phyloP scores from a whole-genome alignment of 345 rosid genomes.

The Kandelia obovata region DNA sequence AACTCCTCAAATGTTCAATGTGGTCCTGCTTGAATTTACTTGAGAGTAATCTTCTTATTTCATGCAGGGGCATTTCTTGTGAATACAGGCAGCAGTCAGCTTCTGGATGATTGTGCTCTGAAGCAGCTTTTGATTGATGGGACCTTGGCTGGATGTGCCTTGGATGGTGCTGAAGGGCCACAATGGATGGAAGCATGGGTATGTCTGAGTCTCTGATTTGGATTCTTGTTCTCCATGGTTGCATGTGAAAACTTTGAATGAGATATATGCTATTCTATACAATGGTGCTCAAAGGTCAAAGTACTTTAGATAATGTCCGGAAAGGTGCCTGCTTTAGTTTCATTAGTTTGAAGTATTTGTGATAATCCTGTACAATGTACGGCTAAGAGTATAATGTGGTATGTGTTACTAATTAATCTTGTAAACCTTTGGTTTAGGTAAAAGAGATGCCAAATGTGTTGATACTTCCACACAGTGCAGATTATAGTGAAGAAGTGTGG shows the following conservation, averaged over 20 bases:
- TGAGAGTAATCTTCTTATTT: conserved; percentile 3
- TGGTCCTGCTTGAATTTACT: background rate
- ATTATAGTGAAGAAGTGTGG: conserved; percentile 99
- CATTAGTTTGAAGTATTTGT: background rate
- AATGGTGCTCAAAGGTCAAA: no score
- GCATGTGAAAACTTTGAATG: background rate
- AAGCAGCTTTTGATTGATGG: conserved; percentile 97
- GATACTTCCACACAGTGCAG: conserved; percentile 97
- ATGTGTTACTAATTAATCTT: background rate
- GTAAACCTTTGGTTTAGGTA: conserved; percentile 46
- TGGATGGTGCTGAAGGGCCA: conserved; percentile 99
- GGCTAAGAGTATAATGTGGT: background rate
- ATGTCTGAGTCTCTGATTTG: conserved; percentile 28
- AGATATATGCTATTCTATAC: background rate
- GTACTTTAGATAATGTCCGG: background rate
- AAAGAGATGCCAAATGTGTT: conserved; percentile 99
- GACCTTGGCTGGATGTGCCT: conserved; percentile 91
- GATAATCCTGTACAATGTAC: background rate
- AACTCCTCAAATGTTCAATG: background rate
- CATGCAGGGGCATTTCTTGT: conserved; percentile 91
- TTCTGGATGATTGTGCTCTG: conserved; percentile 89
- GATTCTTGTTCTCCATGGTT: conserved; percentile 3
- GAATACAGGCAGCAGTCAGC: conserved; percentile 95
- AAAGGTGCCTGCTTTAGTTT: conserved; percentile 1
- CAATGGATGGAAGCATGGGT: conserved; percentile 99